These are phyloP conservation scores for Leptodontidium sp. DNA, from an alignment of 2,329 filamentous ascomycete genomes.

Conservation along the genomic window DNA sequence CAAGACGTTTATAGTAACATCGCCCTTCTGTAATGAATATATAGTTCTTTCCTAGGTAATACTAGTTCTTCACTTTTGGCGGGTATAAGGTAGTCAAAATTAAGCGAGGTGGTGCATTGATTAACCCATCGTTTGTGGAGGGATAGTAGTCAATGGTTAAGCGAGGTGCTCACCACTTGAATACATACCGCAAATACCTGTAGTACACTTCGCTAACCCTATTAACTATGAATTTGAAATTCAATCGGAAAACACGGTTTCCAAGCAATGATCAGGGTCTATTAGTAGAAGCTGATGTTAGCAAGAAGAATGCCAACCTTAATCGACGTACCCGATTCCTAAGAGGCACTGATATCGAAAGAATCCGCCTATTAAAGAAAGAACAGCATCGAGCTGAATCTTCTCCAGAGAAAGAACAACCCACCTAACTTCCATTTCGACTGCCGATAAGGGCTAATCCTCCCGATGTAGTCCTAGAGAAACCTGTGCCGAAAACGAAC, in stretches of 20 bases:
- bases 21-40: background rate
- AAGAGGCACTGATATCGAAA: background rate
- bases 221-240: background rate
- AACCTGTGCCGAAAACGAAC: background rate
- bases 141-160: constrained; percentile 1
- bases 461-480: background rate
- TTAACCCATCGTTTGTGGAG: background rate
- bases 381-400: background rate
- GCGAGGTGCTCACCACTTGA: constrained; percentile 1
- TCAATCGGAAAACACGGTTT: constrained; percentile 8
- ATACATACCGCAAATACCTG: background rate
- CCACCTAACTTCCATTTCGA: background rate
- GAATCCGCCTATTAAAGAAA: constrained; percentile 1
- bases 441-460: constrained; percentile 10
- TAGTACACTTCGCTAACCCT: background rate
- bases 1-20: constrained; percentile 5
- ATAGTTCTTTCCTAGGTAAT: background rate
- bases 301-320: background rate
- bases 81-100: constrained; percentile 5
- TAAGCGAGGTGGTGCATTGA: background rate
- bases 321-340: background rate
- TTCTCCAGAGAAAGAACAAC: constrained; percentile 9
- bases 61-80: background rate
- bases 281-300: too few relatives aligned
- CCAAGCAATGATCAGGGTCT: background rate